phyloP scores from a whole-genome alignment of 108 stramenopile genomes.

The Cyclotella baltica region DNA sequence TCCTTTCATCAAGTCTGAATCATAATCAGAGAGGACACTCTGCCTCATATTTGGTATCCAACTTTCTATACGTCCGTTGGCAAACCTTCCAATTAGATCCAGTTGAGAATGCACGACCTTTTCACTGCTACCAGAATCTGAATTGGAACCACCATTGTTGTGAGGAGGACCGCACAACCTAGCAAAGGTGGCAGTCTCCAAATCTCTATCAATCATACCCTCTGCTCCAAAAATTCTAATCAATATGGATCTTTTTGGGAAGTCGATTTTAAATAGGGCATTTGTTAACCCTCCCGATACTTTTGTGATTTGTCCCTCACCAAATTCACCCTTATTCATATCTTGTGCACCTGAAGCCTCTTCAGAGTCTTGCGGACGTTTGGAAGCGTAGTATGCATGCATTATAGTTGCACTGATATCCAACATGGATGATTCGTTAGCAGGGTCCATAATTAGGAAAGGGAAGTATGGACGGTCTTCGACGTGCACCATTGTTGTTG shows the following conservation, averaged over 20 bases:
- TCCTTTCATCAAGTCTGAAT: slow-evolving; percentile 20
- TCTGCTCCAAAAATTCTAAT: slow-evolving; percentile 88
- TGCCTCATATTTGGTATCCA: slow-evolving; percentile 54
- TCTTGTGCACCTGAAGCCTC: background rate
- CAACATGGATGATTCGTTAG: slow-evolving; percentile 29
- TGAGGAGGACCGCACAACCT: slow-evolving; percentile 51
- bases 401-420: slow-evolving; percentile 11
- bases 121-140: slow-evolving; percentile 4
- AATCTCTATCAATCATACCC: slow-evolving; percentile 89
- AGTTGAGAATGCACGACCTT: slow-evolving; percentile 32
- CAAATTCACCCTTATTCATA: background rate
- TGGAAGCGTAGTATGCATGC: background rate
- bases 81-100: slow-evolving; percentile 73
- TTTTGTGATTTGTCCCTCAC: slow-evolving; percentile 34
- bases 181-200: slow-evolving; percentile 77
- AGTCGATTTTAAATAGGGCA: slow-evolving; percentile 65
- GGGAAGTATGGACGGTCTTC: slow-evolving; percentile 68
- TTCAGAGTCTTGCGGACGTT: background rate
- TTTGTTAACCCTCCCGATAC: slow-evolving; percentile 86
- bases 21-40: slow-evolving; percentile 30
- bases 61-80: slow-evolving; percentile 84
- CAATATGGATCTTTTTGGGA: slow-evolving; percentile 41
- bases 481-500: slow-evolving; percentile 30
- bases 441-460: slow-evolving; percentile 46
- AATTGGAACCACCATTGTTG: slow-evolving; percentile 30